Evolutionary conservation across 2,329 filamentous ascomycete genomes (phyloP), one percentile per base, ranked within the genome.

Genomic region (Fusarium pseudoanthophilum): DNA sequence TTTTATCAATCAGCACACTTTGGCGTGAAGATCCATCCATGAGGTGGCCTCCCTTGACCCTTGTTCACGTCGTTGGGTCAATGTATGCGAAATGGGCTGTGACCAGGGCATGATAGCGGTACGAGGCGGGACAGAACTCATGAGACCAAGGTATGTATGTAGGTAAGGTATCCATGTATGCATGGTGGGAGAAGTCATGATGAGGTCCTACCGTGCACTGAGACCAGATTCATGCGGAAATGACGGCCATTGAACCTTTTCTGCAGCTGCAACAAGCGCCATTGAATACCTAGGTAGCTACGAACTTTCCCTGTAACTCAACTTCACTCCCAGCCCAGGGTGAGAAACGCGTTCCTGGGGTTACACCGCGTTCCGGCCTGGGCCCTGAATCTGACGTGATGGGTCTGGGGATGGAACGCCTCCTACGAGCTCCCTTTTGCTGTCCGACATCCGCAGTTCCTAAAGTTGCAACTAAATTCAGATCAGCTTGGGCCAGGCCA

Each of bases 1-100:
- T 62, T 76, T 78, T 78, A 79, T 81, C 79, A 80, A 80, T 80
- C 78, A 81, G 78, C 77, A 79, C 77, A 74, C 64, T 73, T 28
- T 64, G 24, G n/a, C 37, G 18, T 26, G 42, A 43, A 30, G 20
- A 24, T 42, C 32, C n/a, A 30, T 37, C 21, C 9, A 28, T 21
- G 30, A 34, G 48, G 30, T 51, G 71, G 43, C 68, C 64, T 72
- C n/a, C 52, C 62, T 56, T 39, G 13, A 72, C n/a, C 52, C 62
- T 56, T 39, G 13, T 53, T 69, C 71, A 68, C 53, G 69, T 75
- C 65, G 67, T 72, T 77, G 64, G 74, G 69, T 58, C 71, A 75
- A 75, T 73, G 51, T 57, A 70, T 70, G 58, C 59, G 68, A 67
- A 60, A 64, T 72, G 56, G 62, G 51, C 59, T 73, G 60, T 67